Base-by-base conservation (phyloP, 164 flowering plant genomes). In the Nymphaea colorata region DNA sequence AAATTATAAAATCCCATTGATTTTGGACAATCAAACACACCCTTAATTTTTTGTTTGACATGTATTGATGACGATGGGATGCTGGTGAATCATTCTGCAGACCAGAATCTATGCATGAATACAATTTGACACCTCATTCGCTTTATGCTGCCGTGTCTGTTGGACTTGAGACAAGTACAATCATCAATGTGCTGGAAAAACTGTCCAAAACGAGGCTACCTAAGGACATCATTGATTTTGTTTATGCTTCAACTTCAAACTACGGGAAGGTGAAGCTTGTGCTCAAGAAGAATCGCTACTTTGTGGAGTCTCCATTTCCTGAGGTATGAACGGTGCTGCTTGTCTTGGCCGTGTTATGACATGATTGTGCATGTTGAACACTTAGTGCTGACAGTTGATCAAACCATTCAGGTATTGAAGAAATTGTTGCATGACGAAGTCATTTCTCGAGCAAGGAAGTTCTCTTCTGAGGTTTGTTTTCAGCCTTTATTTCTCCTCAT, bases 211-310 rank as follows among this genome's bases (percentile, higher is more conserved):
- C 87, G 41, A 85, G 84, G 73, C 84, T 87, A 8, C 92, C 92
- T 0, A 76, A 81, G 69, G 92, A 87, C 72, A 84, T 87, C 86
- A 82, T 85, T 69, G 89, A 92, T 75, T 95, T 95, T 66, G 83
- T 95, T 3, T 73, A 87, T 75, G 89, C 75, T 67, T 88, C 97
- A 18, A 95, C 99, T 64, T 82, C 98, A 42, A 95, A 95, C 78
- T 95, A 95, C 74, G 99, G 99, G 25, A 95, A 95, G 84, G 98
- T 95, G 2, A 68, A 95, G 83, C 96, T 95, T 45, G 99, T 95
- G 44, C 89, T 95, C 43, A 95, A 95, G 85, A 95, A 91, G 83
- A 92, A 92, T 76, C 82, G 87, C 4, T 95, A 95, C 75, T 83
- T 92, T 59, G 80, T 95, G 57, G 98, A 95, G 69, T 95, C 98